Percentiles rank a stretch among this genome's conserved stretches.
These are phyloP conservation scores for Fusarium oligoseptatum DNA, from an alignment of 2,329 filamentous ascomycete species.

Conservation along the genomic window DNA sequence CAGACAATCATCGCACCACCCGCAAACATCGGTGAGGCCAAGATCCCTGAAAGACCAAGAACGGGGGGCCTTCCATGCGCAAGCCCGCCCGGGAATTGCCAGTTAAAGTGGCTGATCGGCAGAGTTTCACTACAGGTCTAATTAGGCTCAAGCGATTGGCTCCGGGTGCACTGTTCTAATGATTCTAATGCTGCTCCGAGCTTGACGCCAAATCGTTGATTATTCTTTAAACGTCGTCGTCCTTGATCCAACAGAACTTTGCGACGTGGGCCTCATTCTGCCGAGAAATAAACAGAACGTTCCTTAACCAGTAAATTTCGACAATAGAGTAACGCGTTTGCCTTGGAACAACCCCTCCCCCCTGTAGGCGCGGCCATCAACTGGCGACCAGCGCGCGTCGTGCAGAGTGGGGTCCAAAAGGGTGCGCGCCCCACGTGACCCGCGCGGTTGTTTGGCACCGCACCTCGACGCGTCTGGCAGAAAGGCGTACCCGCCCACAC, in stretches of 20 bases:
- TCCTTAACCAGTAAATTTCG: not conserved
- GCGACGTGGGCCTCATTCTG: not conserved
- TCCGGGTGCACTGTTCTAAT: not conserved
- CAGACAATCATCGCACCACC: not conserved
- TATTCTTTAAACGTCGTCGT: not conserved
- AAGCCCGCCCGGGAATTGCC: not conserved
- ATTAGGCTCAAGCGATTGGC: conserved; percentile 20
- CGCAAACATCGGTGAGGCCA: conserved; percentile 7
- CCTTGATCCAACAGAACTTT: not conserved
- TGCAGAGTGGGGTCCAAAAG: conserved; percentile 16
- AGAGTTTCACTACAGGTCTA: conserved; percentile 11
- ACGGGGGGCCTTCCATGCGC: not conserved
- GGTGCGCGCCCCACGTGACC: conserved; percentile 12
- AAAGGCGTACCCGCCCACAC: conserved; percentile 18
- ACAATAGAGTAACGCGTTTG: conserved; percentile 26
- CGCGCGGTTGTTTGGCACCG: conserved; percentile 17
- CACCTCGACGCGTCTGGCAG: conserved; percentile 14
- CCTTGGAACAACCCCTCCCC: conserved; percentile 28
- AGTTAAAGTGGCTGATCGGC: not conserved
- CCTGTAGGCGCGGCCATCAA: conserved; percentile 13
- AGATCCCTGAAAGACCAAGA: not conserved
- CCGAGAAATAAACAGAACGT: not conserved
- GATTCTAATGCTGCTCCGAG: not conserved
- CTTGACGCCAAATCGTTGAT: not conserved
- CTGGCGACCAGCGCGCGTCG: conserved; percentile 17